Conservation (phyloP, 2,329 filamentous ascomycete genomes). For the Beauveria sp. region DNA sequence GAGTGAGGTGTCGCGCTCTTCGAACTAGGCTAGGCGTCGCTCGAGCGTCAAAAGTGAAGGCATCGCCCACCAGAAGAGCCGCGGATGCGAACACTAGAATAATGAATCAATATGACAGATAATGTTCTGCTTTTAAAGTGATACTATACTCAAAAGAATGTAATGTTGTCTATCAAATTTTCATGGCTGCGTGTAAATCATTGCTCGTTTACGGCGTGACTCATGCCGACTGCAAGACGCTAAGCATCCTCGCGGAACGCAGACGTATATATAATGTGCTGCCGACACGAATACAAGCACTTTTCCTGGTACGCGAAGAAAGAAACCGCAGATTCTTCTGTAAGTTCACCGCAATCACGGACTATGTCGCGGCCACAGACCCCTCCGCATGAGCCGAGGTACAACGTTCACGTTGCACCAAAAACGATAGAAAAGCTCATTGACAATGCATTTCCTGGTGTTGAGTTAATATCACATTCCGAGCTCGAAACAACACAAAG, state of each 20-base stretch:
- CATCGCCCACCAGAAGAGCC: background rate
- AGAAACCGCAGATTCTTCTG: background rate
- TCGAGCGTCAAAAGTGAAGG: background rate
- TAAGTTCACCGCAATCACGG: background rate
- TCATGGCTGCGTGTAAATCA: background rate
- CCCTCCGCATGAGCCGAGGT: conserved; percentile 16
- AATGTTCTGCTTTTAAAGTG: no score
- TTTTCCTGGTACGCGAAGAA: no score
- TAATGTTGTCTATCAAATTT: background rate
- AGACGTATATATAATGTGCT: background rate
- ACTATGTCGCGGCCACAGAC: conserved; percentile 13
- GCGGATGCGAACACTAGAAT: background rate
- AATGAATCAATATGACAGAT: no score
- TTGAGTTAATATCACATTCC: conserved; percentile 4
- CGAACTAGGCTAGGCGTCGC: no score
- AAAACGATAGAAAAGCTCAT: conserved; percentile 13
- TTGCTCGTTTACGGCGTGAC: background rate
- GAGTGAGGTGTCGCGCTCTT: background rate
- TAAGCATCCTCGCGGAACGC: background rate
- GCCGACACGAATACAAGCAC: background rate
- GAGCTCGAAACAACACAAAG: conserved; percentile 13
- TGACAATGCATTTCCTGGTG: conserved; percentile 9
- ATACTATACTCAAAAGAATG: no score
- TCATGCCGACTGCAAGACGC: background rate
- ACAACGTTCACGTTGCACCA: conserved; percentile 14